phyloP scores from a whole-genome alignment of 2,329 filamentous ascomycete genomes.

The Fusarium robinianum region DNA sequence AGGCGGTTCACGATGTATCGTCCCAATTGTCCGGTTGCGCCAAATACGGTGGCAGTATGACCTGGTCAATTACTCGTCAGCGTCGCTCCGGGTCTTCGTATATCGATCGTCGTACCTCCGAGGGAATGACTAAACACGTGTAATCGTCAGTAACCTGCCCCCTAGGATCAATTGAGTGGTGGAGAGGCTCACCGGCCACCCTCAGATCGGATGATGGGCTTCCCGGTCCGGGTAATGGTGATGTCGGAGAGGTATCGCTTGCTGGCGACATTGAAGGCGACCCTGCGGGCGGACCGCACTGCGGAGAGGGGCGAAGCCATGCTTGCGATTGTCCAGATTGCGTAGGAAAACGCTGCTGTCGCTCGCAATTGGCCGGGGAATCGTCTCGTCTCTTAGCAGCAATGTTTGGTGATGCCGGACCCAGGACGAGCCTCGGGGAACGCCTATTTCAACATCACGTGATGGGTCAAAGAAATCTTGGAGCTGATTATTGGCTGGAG shows the following conservation, averaged over 20 bases:
- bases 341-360: constrained; percentile 38
- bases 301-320: constrained; percentile 63
- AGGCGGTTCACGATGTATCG: constrained; percentile 97
- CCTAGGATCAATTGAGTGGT: constrained; percentile 29
- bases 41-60: constrained; percentile 96
- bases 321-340: constrained; percentile 41
- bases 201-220: constrained; percentile 85
- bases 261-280: constrained; percentile 52
- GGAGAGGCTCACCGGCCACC: constrained; percentile 76
- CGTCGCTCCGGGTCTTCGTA: constrained; percentile 17
- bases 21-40: constrained; percentile 92
- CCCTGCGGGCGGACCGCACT: constrained; percentile 57
- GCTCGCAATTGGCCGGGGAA: constrained; percentile 40
- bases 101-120: constrained; percentile 66
- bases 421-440: constrained; percentile 32
- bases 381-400: constrained; percentile 31
- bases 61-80: constrained; percentile 57
- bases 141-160: constrained; percentile 36
- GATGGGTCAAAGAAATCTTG: constrained; percentile 30
- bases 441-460: constrained; percentile 36
- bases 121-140: constrained; percentile 71
- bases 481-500: constrained; percentile 22
- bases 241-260: constrained; percentile 74
- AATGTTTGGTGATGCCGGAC: constrained; percentile 34
- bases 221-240: constrained; percentile 91